Evolutionary conservation across 2,329 filamentous ascomycete species (phyloP), one percentile per base, ranked within the genome.

Genomic region (Juglanconis oblonga): DNA sequence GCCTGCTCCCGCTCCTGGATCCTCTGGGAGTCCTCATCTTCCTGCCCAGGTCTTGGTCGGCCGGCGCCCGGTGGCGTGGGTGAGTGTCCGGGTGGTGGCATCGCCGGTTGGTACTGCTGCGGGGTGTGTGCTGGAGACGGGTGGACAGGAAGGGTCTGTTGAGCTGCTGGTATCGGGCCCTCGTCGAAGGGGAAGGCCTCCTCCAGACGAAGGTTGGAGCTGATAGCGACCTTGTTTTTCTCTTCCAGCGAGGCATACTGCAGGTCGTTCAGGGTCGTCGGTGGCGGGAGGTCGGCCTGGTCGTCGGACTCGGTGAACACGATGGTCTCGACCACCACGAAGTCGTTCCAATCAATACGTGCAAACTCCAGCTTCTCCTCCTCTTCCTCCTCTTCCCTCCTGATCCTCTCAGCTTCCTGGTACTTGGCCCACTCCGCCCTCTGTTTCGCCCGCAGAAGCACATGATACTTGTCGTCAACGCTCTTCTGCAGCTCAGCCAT

Each of bases 341-440:
- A 99, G 72, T 98, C 94, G 70, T 96, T 91, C 95, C 95, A 99
- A 74, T 99, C 95, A 64, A 99, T 95, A 68, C 95, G 89, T 1
- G 90, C 89, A 73, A 95, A 87, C 57, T 86, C 80, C 29, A 82
- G 77, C 69, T 88, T 87, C 73, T 97, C 91, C 69, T 92, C 87
- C 70, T 96, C 90, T 45, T 89, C 89, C 64, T 93, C 87, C 69
- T 96, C 92, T 69, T 96, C 92, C 71, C 93, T 92, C 79, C 93
- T 91, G 67, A 88, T 86, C 72, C 93, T 94, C 76, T 97, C 91
- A 57, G 87, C 79, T 66, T 95, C 91, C 69, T 95, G 89, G 70
- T 87, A 90, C 73, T 91, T 92, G 65, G 89, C 82, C 81, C 93
- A 98, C 67, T 96, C 92, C 5, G 94, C 91, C 55, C 95, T 86